Conservation (phyloP, 2,329 filamentous ascomycete genomes). For the Aaosphaeria pasadenensis region DNA sequence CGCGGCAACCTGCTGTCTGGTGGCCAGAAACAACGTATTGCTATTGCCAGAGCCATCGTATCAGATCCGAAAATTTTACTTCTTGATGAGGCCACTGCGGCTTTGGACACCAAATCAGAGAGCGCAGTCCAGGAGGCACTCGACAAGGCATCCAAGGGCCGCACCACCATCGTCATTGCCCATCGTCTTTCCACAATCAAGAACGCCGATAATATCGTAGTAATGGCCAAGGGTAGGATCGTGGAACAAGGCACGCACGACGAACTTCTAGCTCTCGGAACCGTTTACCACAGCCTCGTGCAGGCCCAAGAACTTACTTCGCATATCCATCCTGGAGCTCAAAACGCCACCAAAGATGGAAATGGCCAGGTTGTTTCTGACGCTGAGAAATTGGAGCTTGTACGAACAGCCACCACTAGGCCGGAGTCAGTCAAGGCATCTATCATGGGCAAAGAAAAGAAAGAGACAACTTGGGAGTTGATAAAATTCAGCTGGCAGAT, state of each 20-base stretch:
- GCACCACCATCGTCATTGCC: slow-evolving; percentile 94
- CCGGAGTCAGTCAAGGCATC: slow-evolving; percentile 65
- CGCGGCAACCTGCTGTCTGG: slow-evolving; percentile 89
- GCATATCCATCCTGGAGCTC: slow-evolving; percentile 16
- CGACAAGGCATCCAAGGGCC: slow-evolving; percentile 77
- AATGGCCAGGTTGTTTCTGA: slow-evolving; percentile 13
- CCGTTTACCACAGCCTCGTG: slow-evolving; percentile 81
- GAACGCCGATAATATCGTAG: slow-evolving; percentile 92
- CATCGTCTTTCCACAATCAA: slow-evolving; percentile 94
- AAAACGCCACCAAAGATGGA: slow-evolving; percentile 14
- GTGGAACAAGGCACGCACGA: slow-evolving; percentile 90
- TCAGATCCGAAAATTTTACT: slow-evolving; percentile 89
- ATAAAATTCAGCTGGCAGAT: slow-evolving; percentile 30
- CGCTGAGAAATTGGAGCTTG: slow-evolving; percentile 23
- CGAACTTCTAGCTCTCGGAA: slow-evolving; percentile 65
- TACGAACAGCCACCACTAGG: slow-evolving; percentile 39
- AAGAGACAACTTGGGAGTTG: slow-evolving; percentile 43
- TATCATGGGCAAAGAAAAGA: slow-evolving; percentile 18
- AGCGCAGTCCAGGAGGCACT: slow-evolving; percentile 91
- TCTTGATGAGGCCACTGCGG: slow-evolving; percentile 91
- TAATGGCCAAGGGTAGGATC: slow-evolving; percentile 82
- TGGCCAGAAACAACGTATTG: slow-evolving; percentile 95
- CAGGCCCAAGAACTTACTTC: slow-evolving; percentile 68
- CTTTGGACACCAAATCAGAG: slow-evolving; percentile 91
- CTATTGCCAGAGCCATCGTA: slow-evolving; percentile 86